These are phyloP conservation scores for Xylaria grammica DNA, from an alignment of 495 filamentous ascomycete genomes.

Conservation along the genomic window DNA sequence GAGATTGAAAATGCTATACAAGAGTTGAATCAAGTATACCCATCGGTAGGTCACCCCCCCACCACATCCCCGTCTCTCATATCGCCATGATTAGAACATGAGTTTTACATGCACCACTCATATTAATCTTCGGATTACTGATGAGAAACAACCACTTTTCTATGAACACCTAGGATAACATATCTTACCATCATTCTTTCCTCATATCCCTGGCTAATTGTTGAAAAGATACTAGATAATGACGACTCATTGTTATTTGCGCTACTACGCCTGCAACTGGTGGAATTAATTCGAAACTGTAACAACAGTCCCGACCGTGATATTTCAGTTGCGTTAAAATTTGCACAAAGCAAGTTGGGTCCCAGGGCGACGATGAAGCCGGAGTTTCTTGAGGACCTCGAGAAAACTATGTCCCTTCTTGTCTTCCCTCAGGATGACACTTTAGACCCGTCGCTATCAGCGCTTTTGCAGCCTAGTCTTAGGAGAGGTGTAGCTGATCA, in stretches of 20 bases:
- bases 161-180: slow-evolving; percentile 70
- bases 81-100: slow-evolving; percentile 86
- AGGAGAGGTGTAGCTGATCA: slow-evolving; percentile 77
- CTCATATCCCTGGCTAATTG: slow-evolving; percentile 33
- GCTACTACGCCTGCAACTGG: slow-evolving; percentile 86
- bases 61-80: slow-evolving; percentile 17
- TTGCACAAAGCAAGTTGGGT: slow-evolving; percentile 84
- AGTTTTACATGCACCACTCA: slow-evolving; percentile 99
- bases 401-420: slow-evolving; percentile 89
- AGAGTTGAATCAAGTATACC: slow-evolving; percentile 85
- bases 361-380: slow-evolving; percentile 83
- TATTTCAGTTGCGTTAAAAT: slow-evolving; percentile 80
- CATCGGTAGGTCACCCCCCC: slow-evolving; percentile 83
- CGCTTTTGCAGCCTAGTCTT: slow-evolving; percentile 79
- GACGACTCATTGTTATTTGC: slow-evolving; percentile 87
- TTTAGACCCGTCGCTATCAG: slow-evolving; percentile 74
- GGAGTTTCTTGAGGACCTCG: slow-evolving; percentile 84
- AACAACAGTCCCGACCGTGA: slow-evolving; percentile 62
- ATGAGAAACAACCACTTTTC: slow-evolving; percentile 93
- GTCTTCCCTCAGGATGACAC: slow-evolving; percentile 78
- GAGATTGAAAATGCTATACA: slow-evolving; percentile 85
- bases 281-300: slow-evolving; percentile 86
- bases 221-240: slow-evolving; percentile 78
- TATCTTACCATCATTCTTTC: slow-evolving; percentile 15
- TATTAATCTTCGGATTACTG: slow-evolving; percentile 80